Evolutionary conservation across 352 stramenopile genomes (phyloP), one percentile per base, ranked within the genome.

Genomic region (Globisporangium spiculum): DNA sequence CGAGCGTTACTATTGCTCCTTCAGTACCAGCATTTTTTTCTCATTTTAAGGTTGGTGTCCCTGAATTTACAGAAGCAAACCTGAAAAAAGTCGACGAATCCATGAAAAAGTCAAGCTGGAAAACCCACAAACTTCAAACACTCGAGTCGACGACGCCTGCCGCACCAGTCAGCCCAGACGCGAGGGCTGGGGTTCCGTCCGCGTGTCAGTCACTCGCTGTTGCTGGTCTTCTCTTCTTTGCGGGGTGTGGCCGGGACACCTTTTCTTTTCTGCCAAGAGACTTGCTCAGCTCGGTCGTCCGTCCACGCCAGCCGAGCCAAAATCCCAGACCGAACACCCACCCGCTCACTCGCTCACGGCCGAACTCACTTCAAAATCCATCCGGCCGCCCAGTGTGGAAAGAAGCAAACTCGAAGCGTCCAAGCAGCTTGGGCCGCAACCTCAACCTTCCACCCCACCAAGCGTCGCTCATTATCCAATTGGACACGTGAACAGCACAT

Each of bases 281-380:
- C 53, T 59, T 14, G 20, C 24, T 57, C 46, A 7, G 24, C 34
- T 54, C 16, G 10, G 10, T 58, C 9, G 57, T 63, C 41, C 30
- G 32, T 48, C 10, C 14, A 67, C 61, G 18, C 46, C 61, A 3
- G 24, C 46, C 12, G 14, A 57, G 52, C 22, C 52, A 18, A 34
- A 34, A 46, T 18, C 38, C 38, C 38, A 14, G 12, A 46, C 38
- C 10, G 38, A 46, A 16, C 38, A 46, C 38, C 38, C 38, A 50
- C 16, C n/a, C 16, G 14, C 53, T 38, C 61, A n/a, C 16, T 50
- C 16, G 14, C 53, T 59, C 61, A 67, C 48, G 61, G 48, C 46
- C 48, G 46, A 60, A 67, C 52, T 67, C 61, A 67, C 61, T 67
- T 67, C 61, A 67, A 67, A 67, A 67, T 67, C 52, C 52, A 52